Base-by-base conservation (phyloP, 441 rosid species). In the Aquilaria agallochum region DNA sequence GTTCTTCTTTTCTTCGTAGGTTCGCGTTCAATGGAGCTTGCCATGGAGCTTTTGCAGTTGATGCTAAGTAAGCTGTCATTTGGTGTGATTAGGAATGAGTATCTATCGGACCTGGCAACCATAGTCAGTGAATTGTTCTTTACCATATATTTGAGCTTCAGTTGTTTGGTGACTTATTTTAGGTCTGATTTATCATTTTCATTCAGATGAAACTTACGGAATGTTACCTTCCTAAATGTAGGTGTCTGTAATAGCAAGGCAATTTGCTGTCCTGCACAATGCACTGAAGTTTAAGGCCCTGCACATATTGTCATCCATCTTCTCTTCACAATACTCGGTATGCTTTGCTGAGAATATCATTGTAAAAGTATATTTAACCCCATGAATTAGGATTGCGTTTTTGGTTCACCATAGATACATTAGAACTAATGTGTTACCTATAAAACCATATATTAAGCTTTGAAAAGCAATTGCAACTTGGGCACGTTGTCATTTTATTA, bases 281-380 rank as follows among this genome's bases (percentile, higher is more conserved):
- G 81, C 87, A 34, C 61, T 89, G 68, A 94, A 91, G 83, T 92
- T 95, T 64, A 96, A 89, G 70, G 87, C 84, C 36, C 92, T 95
- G 65, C 92, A 85, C 66, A 63, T 91, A 27, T 87, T 95, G 44
- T 86, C 95, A 45, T 76, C 81, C 56, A 73, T 95, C 68, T 82
- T 91, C 75, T 81, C 85, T 34, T 86, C 94, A 7, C 69, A 85
- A 40, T 72, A 64, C 72, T 74, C 75, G 58, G 99, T 89, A 75
- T 67, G 83, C 50, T 34, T 55, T 62, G 20, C 13, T 0, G 7
- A 40, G 9, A 5, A 5, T 8, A 7, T 40, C 4, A 40, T 40
- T 40, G 45, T 7, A 7, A 40, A 40, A 40, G 5, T 40, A 40
- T 10, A 40, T 10, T 40, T 40, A 40, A 40, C 45, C 45, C 8